phyloP scores from a whole-genome alignment of 257 asterid genomes.

The Solanum virginianum region DNA sequence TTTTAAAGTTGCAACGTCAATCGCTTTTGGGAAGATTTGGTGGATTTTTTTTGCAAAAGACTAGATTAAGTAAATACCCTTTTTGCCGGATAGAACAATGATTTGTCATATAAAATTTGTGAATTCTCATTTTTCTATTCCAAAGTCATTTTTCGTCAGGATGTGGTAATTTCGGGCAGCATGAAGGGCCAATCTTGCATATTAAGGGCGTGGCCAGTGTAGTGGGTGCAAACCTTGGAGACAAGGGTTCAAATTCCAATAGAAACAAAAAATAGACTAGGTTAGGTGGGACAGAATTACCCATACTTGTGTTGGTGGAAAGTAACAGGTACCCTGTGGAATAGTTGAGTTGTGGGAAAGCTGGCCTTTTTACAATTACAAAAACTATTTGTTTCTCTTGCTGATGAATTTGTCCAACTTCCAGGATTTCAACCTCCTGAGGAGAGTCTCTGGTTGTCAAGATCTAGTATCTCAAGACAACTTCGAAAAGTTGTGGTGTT shows the following conservation, averaged over 20 bases:
- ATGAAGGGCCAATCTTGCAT: background rate
- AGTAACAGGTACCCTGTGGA: background rate
- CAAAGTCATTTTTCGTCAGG: background rate
- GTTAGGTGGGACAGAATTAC: background rate
- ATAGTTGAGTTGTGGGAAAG: background rate
- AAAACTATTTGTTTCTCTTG: background rate
- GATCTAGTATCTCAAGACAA: slow-evolving; percentile 53
- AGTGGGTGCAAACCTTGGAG: background rate
- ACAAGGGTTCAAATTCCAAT: background rate
- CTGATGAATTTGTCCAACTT: background rate
- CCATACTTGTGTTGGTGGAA: background rate
- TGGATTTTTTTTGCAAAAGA: background rate
- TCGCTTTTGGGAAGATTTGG: background rate
- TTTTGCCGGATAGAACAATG: background rate
- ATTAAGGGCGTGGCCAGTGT: background rate
- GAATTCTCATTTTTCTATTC: background rate
- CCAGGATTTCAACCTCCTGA: slow-evolving; percentile 72
- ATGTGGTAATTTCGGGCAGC: background rate
- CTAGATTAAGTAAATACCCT: background rate
- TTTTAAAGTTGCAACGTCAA: background rate
- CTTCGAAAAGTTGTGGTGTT: slow-evolving; percentile 84
- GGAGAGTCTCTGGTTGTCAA: slow-evolving; percentile 59
- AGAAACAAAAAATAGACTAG: background rate
- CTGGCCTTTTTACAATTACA: background rate
- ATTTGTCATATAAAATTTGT: background rate